These are phyloP conservation scores for Escallonia herrerae DNA, from an alignment of 129 eudicot species.

Conservation along the genomic window DNA sequence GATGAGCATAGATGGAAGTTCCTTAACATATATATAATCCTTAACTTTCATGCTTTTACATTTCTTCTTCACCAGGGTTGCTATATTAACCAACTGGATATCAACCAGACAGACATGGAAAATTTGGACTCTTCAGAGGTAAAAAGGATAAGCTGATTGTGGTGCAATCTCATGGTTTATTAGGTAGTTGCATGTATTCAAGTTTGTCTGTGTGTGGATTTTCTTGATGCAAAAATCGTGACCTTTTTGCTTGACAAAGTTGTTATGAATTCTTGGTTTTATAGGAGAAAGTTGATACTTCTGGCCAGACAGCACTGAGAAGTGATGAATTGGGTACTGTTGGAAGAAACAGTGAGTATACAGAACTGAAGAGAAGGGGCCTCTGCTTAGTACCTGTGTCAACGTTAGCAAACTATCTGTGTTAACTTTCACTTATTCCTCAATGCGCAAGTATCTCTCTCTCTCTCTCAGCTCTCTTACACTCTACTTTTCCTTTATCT, in stretches of 20 bases:
- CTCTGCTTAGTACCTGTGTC: constrained; percentile 73
- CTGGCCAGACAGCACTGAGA: constrained; percentile 22
- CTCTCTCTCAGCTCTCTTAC: not conserved
- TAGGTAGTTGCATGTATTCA: not conserved
- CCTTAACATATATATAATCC: no score
- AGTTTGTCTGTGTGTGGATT: no score
- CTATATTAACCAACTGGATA: constrained; percentile 22
- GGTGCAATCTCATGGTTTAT: not conserved
- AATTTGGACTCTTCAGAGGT: constrained; percentile 35
- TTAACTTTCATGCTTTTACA: no score
- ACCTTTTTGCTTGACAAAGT: not conserved
- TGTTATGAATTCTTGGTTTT: constrained; percentile 9
- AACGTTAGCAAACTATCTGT: constrained; percentile 35
- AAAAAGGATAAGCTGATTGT: not conserved
- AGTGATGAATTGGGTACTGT: not conserved
- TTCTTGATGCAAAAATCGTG: not conserved
- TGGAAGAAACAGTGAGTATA: constrained; percentile 9
- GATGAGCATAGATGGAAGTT: no score
- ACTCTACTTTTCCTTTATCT: not conserved
- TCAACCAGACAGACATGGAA: constrained; percentile 19
- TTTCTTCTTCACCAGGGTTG: constrained; percentile 24
- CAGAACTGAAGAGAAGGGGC: constrained; percentile 53
- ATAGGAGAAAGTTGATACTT: constrained; percentile 28
- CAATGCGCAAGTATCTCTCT: not conserved
- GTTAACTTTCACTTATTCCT: constrained; percentile 16